phyloP scores from a whole-genome alignment of 768 basidiomycete genomes.

The Fomitopsis serialis region DNA sequence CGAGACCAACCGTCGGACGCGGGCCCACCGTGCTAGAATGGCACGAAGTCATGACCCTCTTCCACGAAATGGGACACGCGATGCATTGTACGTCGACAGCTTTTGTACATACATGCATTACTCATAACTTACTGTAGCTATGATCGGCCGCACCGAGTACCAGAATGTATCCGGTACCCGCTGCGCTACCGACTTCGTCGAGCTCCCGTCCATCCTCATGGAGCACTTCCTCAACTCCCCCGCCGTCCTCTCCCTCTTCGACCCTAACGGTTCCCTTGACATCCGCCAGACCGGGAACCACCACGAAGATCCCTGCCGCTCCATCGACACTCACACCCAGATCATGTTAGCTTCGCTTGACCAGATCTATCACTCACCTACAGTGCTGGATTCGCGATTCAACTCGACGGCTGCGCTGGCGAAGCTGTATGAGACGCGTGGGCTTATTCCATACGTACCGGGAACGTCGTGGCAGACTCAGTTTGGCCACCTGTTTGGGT shows the following conservation, averaged over 20 bases:
- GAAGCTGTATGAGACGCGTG: conserved; percentile 58
- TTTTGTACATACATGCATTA: too few species aligned
- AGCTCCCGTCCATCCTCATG: conserved; percentile 97
- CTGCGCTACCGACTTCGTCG: conserved; percentile 97
- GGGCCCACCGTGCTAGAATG: conserved; percentile 78
- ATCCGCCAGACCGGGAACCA: conserved; percentile 52
- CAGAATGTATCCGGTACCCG: conserved; percentile 98
- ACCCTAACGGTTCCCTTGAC: conserved; percentile 41
- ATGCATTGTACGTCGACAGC: conserved; percentile 99
- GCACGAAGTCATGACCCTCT: conserved; percentile 91
- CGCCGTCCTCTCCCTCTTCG: conserved; percentile 75
- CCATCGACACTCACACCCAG: conserved; percentile 87
- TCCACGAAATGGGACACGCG: conserved; percentile 99
- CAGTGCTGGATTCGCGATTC: conserved; percentile 49
- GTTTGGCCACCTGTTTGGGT: conserved; percentile 93
- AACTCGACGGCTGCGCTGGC: conserved; percentile 68
- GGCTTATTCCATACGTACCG: conserved; percentile 76
- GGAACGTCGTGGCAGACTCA: conserved; percentile 94
- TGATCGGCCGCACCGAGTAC: conserved; percentile 96
- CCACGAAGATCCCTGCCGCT: conserved; percentile 69
- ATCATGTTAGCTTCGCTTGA: conserved; percentile 87
- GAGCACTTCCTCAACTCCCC: conserved; percentile 93
- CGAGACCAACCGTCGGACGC: conserved; percentile 48
- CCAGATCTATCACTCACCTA: conserved; percentile 82
- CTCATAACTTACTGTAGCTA: conserved; percentile 53